phyloP scores from a whole-genome alignment of 2,329 filamentous ascomycete species.

The Botrytis byssoidea region DNA sequence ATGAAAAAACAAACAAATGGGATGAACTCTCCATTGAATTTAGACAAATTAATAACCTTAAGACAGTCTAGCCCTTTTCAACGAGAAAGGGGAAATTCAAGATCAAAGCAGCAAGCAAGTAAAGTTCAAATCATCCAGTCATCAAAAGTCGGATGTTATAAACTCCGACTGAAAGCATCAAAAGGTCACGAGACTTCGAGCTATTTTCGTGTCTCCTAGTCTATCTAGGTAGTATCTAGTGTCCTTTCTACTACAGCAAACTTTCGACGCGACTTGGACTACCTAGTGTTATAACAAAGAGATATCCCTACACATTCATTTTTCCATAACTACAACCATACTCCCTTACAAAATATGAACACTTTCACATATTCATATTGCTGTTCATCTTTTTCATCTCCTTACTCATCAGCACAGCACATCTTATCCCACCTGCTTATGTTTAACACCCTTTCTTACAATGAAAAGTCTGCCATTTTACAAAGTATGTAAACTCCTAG shows the following conservation, averaged over 20 bases:
- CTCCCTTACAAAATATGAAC: not conserved
- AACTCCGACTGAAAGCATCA: not conserved
- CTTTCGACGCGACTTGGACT: not conserved
- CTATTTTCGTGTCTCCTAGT: slow-evolving; percentile 3
- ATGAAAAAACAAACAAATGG: slow-evolving; percentile 5
- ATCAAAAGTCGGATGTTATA: not conserved
- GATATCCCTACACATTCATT: not conserved
- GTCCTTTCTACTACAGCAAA: not conserved
- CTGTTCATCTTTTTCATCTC: not conserved
- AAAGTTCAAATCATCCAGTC: not conserved
- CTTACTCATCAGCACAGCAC: not conserved
- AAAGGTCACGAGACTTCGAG: not conserved
- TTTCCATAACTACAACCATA: not conserved
- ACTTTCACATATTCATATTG: not conserved
- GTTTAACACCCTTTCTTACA: slow-evolving; percentile 13
- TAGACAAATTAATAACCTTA: not conserved
- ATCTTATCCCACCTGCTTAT: not conserved
- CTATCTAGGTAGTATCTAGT: no score
- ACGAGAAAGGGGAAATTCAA: not conserved
- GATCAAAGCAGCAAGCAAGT: not conserved
- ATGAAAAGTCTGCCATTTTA: slow-evolving; percentile 63
- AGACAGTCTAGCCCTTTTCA: not conserved
- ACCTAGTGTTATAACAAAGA: not conserved
- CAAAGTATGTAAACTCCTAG: slow-evolving; percentile 72
- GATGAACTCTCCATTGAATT: not conserved